Percentiles rank a stretch among this genome's conserved stretches.
phyloP scores from a whole-genome alignment of 768 basidiomycete genomes.

The Podaxis sp. region DNA sequence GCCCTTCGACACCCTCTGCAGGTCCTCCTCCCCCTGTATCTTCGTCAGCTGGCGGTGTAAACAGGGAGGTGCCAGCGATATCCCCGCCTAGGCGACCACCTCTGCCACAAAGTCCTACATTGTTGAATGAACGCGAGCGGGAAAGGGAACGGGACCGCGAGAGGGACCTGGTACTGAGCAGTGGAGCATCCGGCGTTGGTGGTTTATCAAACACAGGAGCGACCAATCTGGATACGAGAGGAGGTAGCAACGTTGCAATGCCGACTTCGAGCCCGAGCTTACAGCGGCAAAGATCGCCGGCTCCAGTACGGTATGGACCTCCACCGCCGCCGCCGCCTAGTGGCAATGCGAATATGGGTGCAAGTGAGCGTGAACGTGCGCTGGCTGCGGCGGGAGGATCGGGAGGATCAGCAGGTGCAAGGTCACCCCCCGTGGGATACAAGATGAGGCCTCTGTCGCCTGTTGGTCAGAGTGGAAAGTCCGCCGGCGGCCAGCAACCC shows the following conservation, averaged over 20 bases:
- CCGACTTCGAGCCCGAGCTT: constrained; percentile 1
- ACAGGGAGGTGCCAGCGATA: constrained; percentile 10
- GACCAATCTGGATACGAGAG: background rate
- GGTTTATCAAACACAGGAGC: background rate
- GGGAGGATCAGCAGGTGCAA: background rate
- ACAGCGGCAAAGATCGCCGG: constrained; percentile 9
- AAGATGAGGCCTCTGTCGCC: constrained; percentile 36
- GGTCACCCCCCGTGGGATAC: constrained; percentile 29
- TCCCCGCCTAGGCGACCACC: constrained; percentile 39
- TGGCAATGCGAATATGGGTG: constrained; percentile 8
- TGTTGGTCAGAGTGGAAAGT: constrained; percentile 20
- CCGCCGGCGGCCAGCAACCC: constrained; percentile 21
- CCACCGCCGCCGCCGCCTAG: constrained; percentile 23
- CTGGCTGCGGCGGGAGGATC: background rate
- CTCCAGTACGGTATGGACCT: constrained; percentile 17
- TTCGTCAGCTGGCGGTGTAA: constrained; percentile 21
- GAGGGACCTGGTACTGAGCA: background rate
- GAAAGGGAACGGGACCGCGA: background rate
- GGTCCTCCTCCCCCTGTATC: constrained; percentile 25
- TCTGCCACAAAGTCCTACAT: constrained; percentile 23
- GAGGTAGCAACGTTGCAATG: background rate
- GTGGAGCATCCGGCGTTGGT: background rate
- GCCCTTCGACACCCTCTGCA: constrained; percentile 18
- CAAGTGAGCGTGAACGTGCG: background rate
- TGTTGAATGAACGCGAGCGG: constrained; percentile 1